Evolutionary conservation across 495 filamentous ascomycete genomes (phyloP).

Genomic region (Penicillium herquei): DNA sequence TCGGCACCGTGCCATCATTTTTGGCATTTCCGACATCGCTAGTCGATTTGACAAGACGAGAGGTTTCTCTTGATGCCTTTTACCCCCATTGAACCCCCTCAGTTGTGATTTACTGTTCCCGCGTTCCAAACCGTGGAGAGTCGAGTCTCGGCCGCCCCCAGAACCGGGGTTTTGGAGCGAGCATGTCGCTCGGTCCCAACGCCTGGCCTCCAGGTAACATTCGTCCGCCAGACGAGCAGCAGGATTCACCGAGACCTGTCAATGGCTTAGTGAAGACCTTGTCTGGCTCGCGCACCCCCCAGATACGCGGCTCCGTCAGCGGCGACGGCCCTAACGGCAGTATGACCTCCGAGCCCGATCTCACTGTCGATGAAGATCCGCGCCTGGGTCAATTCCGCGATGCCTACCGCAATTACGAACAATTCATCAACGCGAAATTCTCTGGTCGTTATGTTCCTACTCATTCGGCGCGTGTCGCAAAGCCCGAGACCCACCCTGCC

Average conservation of each 20-base stretch:
- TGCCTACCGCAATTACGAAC: conserved; percentile 58
- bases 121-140: conserved; percentile 46
- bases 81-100: conserved; percentile 22
- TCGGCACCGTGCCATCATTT: conserved; percentile 36
- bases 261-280: conserved; percentile 48
- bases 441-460: conserved; percentile 43
- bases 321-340: conserved; percentile 46
- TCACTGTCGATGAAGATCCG: conserved; percentile 61
- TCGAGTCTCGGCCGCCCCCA: conserved; percentile 48
- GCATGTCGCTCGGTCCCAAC: conserved; percentile 53
- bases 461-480: conserved; percentile 26
- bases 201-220: conserved; percentile 50
- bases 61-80: conserved; percentile 37
- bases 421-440: conserved; percentile 59
- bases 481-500: conserved; percentile 27
- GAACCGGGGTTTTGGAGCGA: conserved; percentile 50
- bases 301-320: conserved; percentile 48
- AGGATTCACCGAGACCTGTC: conserved; percentile 43
- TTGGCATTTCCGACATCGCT: conserved; percentile 31
- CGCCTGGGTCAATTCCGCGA: conserved; percentile 60
- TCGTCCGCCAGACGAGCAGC: conserved; percentile 45
- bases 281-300: conserved; percentile 48
- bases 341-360: conserved; percentile 51
- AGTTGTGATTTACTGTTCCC: conserved; percentile 30
- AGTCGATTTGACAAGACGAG: conserved; percentile 13